A percentile compares a stretch with the other conserved stretches of the same genome.
Conservation (phyloP, 2,329 filamentous ascomycete genomes). For the Eutypella sp. region DNA sequence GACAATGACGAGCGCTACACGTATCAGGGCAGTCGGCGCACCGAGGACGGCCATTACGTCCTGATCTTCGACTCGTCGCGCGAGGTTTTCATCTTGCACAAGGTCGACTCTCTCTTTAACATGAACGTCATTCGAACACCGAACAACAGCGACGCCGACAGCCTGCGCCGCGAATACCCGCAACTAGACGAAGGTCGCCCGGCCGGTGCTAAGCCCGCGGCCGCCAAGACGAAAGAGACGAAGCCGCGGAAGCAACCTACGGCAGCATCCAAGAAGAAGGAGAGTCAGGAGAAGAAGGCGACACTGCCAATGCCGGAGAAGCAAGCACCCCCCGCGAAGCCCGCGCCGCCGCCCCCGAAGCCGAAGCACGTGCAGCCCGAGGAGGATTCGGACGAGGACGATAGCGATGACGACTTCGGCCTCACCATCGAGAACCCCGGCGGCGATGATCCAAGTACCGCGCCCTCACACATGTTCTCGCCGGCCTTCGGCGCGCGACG, state of each 20-base stretch:
- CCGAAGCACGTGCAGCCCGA: conserved; percentile 21
- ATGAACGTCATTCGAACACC: conserved; percentile 78
- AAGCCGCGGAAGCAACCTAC: conserved; percentile 3
- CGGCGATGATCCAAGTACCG: conserved; percentile 33
- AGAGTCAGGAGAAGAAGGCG: background rate
- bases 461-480: conserved; percentile 36
- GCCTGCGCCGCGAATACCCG: conserved; percentile 60
- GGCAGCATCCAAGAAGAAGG: background rate
- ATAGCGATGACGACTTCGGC: conserved; percentile 52
- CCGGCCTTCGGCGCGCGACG: conserved; percentile 42
- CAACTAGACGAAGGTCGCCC: conserved; percentile 50
- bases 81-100: conserved; percentile 77
- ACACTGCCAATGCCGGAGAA: conserved; percentile 14
- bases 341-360: conserved; percentile 26
- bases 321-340: conserved; percentile 15
- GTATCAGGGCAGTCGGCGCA: conserved; percentile 55
- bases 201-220: background rate
- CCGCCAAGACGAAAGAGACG: conserved; percentile 11
- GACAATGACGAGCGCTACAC: conserved; percentile 54
- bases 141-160: conserved; percentile 56
- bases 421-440: conserved; percentile 58
- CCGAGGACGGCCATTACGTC: conserved; percentile 54
- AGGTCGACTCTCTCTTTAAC: conserved; percentile 73
- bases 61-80: conserved; percentile 72
- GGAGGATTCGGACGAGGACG: conserved; percentile 37